phyloP scores from a whole-genome alignment of 805 yeast species.

The Tetrapisispora taiwanensis region DNA sequence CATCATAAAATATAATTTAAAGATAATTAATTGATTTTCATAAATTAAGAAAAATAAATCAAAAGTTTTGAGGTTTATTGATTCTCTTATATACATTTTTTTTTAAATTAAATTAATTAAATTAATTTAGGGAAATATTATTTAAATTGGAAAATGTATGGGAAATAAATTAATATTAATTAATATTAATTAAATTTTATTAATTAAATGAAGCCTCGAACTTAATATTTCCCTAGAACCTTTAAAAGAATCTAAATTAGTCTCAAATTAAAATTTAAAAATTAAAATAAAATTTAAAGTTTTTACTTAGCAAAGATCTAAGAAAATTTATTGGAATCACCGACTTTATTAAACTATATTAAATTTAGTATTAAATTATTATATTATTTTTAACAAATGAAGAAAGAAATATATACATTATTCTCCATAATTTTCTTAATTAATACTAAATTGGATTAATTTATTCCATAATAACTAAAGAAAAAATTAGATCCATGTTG shows the following conservation, averaged over 20 bases:
- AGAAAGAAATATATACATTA: too few relatives aligned
- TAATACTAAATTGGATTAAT: too few relatives aligned
- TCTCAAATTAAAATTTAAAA: background rate
- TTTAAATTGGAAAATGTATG: background rate
- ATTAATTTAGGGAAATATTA: too few relatives aligned
- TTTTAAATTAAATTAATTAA: background rate
- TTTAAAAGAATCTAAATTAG: background rate
- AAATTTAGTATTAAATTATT: too few relatives aligned
- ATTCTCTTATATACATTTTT: background rate
- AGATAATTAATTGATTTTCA: too few relatives aligned
- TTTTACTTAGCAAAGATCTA: background rate
- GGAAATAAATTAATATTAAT: background rate
- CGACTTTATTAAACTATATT: too few relatives aligned
- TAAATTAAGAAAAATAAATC: too few relatives aligned
- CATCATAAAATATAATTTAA: too few relatives aligned
- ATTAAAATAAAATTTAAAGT: background rate
- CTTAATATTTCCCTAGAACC: background rate
- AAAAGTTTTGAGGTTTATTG: background rate
- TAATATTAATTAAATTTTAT: too few relatives aligned
- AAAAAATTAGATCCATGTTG: background rate
- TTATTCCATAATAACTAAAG: background rate
- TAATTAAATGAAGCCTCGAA: too few relatives aligned
- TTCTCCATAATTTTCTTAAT: too few relatives aligned
- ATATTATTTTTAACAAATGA: too few relatives aligned
- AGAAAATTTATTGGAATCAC: background rate